Conservation (phyloP, 2,329 filamentous ascomycete genomes). For the Helotiales sp. region DNA sequence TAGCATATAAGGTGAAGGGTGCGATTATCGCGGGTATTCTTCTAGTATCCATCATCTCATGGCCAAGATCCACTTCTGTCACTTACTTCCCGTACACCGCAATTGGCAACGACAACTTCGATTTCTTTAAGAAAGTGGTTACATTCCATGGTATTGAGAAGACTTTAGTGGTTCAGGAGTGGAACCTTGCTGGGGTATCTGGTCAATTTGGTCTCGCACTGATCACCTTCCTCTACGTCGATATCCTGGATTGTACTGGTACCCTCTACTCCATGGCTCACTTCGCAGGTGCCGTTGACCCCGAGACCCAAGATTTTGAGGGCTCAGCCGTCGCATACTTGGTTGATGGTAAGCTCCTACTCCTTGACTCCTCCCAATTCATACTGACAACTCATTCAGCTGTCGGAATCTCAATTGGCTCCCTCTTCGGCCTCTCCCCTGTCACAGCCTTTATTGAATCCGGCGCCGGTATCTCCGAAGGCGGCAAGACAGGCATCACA, state of each 20-base stretch:
- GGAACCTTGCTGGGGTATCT: conserved; percentile 63
- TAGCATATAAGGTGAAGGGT: conserved; percentile 85
- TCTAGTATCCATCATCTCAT: conserved; percentile 84
- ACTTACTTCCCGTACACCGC: conserved; percentile 78
- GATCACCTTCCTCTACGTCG: conserved; percentile 87
- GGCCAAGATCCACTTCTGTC: conserved; percentile 74
- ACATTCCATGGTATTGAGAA: conserved; percentile 76
- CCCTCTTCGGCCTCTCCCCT: conserved; percentile 74
- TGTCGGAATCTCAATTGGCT: conserved; percentile 75
- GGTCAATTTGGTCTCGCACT: conserved; percentile 81
- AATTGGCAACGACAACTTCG: conserved; percentile 68
- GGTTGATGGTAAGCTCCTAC: conserved; percentile 53
- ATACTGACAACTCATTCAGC: conserved; percentile 42
- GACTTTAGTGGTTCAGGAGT: conserved; percentile 71
- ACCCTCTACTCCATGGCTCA: conserved; percentile 89
- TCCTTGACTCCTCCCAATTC: neutral
- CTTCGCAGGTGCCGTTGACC: conserved; percentile 78
- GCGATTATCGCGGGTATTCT: conserved; percentile 83
- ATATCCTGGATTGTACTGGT: conserved; percentile 84
- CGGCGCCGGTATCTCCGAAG: conserved; percentile 87
- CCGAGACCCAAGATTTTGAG: conserved; percentile 83
- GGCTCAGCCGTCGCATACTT: conserved; percentile 81
- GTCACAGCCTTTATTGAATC: conserved; percentile 88
- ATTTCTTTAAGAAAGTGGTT: conserved; percentile 88
- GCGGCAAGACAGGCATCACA: conserved; percentile 80